Evolutionary conservation across 306 rosid species (phyloP), one percentile per base, ranked within the genome.

Genomic region (Lablab purpureus): DNA sequence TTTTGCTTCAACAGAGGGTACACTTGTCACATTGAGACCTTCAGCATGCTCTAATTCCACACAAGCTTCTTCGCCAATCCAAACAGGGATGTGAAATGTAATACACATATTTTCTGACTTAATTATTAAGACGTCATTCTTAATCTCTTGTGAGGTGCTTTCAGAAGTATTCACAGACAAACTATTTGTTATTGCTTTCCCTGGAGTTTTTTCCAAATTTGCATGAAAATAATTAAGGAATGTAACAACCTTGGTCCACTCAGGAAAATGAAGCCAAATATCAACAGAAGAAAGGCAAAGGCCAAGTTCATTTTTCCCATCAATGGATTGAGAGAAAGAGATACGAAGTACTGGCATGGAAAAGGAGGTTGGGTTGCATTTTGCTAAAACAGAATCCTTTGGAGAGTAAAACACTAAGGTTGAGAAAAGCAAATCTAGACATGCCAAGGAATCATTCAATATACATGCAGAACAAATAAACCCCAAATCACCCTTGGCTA

Each of bases 241-340:
- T 47, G 88, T 85, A 86, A 87, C 77, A 52, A 88, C 82, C 78
- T 86, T 86, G 56, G 40, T 79, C 99, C 97, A 95, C 76, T 88
- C 88, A 49, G 89, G 82, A 79, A 90, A 66, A 81, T 90, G 86
- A 73, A 91, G 84, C 99, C 99, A 92, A 79, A 95, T 80, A 79
- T 90, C 90, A 66, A 92, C 76, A 45, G 96, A 87, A 6, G 94
- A 88, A 80, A 92, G 90, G 67, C 86, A 87, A 82, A 92, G 67
- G 73, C 15, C 22, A 18, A 95, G 82, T 78, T 85, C 91, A 83
- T 77, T 78, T 59, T 43, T 80, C 52, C 85, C 83, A 51, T 86
- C 82, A 81, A 67, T 41, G 84, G 88, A 83, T 82, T 82, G 85
- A 37, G 85, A 77, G 74, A 95, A 67, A 77, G 86, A 86, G 68